Evolutionary conservation across 306 rosid genomes (phyloP).

Genomic region (Cucurbita ficifolia): DNA sequence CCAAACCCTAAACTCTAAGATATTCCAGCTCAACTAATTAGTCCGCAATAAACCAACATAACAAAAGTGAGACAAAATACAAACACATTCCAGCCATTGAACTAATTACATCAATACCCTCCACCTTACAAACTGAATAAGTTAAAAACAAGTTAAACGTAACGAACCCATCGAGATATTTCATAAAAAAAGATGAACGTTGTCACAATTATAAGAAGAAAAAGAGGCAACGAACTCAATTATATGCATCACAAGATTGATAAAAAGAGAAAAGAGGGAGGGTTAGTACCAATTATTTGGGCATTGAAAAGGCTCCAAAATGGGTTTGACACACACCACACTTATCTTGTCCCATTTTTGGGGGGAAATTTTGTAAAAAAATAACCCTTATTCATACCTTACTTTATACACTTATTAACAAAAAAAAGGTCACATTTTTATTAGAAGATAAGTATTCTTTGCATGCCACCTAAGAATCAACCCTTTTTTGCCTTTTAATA

Average conservation of each 20-base stretch:
- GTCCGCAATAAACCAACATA: too few species aligned
- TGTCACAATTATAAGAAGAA: not conserved
- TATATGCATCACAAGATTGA: not conserved
- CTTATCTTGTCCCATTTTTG: constrained; percentile 8
- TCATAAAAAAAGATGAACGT: too few species aligned
- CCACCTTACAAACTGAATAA: too few species aligned
- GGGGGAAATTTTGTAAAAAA: not conserved
- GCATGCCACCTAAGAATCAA: not conserved
- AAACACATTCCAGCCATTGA: too few species aligned
- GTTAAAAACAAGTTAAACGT: too few species aligned
- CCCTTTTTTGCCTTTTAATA: too few species aligned
- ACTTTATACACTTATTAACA: not conserved
- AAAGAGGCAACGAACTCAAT: not conserved
- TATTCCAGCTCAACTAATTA: too few species aligned
- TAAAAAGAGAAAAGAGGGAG: not conserved
- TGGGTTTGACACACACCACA: constrained; percentile 7
- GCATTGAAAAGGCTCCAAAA: not conserved
- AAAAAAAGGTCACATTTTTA: not conserved
- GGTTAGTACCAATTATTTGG: constrained; percentile 2
- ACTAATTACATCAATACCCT: too few species aligned
- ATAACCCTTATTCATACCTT: not conserved
- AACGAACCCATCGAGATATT: too few species aligned
- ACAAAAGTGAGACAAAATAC: too few species aligned
- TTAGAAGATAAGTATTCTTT: constrained; percentile 2
- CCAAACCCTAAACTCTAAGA: too few species aligned